These are phyloP conservation scores for Echium plantagineum DNA, from an alignment of 257 asterid species.

Conservation along the genomic window DNA sequence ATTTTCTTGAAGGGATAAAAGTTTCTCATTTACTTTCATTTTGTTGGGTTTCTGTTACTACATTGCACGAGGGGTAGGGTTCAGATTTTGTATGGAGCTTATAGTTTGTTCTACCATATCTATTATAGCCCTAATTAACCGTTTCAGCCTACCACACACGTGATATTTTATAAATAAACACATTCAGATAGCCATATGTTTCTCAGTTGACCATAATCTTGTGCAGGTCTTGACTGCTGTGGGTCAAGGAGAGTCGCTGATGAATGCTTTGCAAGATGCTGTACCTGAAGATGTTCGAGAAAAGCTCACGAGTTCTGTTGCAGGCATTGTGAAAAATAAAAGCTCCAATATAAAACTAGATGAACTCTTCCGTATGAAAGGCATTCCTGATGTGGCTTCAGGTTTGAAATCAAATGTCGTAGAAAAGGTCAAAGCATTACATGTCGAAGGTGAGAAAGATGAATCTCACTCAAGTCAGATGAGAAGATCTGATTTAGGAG, in stretches of 20 bases:
- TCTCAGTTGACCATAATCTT: background rate
- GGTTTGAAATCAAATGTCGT: slow-evolving; percentile 27
- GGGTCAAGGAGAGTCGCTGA: slow-evolving; percentile 70
- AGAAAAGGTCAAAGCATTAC: slow-evolving; percentile 18
- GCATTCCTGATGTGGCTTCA: slow-evolving; percentile 31
- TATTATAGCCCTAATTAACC: too few relatives aligned
- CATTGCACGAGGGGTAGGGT: background rate
- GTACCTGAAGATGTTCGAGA: slow-evolving; percentile 94
- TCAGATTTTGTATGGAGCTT: background rate
- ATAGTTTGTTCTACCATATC: background rate
- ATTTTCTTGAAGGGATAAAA: background rate
- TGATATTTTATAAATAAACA: too few relatives aligned
- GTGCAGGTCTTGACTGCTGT: slow-evolving; percentile 80
- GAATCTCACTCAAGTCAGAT: slow-evolving; percentile 28
- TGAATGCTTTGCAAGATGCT: slow-evolving; percentile 91
- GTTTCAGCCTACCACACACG: too few relatives aligned
- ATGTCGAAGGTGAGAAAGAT: slow-evolving; percentile 19
- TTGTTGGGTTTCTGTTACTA: background rate
- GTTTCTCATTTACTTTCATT: background rate
- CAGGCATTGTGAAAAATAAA: slow-evolving; percentile 51
- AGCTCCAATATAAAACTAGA: slow-evolving; percentile 46
- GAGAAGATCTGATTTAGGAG: slow-evolving; percentile 23
- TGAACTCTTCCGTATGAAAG: slow-evolving; percentile 30
- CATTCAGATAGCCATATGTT: background rate
- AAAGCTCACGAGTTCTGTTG: slow-evolving; percentile 63